Conservation (phyloP, 352 stramenopile species). For the Globisporangium abappressorium region DNA sequence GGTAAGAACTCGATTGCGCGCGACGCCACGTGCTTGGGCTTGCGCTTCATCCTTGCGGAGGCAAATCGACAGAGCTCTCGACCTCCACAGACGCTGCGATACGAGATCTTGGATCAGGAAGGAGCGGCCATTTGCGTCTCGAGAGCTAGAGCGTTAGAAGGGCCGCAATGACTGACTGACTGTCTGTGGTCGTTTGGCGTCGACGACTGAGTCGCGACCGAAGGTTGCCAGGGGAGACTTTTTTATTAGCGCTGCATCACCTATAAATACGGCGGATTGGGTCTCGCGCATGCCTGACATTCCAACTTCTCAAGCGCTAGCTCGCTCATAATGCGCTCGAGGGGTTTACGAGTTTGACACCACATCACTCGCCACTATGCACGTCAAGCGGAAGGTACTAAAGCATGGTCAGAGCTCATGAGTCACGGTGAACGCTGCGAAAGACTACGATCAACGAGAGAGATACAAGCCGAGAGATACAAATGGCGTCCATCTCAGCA, state of each 20-base stretch:
- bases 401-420: too few relatives aligned
- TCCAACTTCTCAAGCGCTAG: too few relatives aligned
- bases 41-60: slow-evolving; percentile 43
- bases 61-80: neutral
- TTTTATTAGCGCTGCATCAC: neutral
- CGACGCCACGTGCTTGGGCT: slow-evolving; percentile 24
- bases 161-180: neutral
- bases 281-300: too few relatives aligned
- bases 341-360: neutral
- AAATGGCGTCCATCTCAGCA: slow-evolving; percentile 9
- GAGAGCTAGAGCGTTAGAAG: neutral
- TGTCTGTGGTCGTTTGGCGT: neutral
- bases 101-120: neutral
- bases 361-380: neutral
- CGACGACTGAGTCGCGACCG: neutral
- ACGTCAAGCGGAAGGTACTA: too few relatives aligned
- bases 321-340: neutral
- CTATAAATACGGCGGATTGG: neutral
- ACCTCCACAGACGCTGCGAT: neutral
- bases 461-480: too few relatives aligned
- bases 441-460: neutral
- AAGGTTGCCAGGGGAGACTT: neutral
- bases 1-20: slow-evolving; percentile 60
- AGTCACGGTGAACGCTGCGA: neutral
- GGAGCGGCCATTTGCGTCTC: slow-evolving; percentile 7